Conservation (phyloP, 192 early-diverging fungal genomes). For the Coemansia interrupta region DNA sequence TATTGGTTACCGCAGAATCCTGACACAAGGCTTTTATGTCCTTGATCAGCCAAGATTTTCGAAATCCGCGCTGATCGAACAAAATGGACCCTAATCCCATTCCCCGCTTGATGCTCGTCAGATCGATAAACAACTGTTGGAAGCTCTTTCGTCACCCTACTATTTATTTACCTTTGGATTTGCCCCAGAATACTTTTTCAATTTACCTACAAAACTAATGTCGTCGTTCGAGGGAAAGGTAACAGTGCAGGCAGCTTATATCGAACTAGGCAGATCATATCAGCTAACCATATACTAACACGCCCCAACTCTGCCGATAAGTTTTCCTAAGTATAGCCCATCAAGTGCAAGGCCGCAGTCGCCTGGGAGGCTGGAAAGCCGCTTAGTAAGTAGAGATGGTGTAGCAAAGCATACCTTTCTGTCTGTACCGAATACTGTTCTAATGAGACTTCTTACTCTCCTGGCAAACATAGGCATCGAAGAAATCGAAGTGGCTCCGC, state of each 20-base stretch:
- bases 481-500: conserved; percentile 90
- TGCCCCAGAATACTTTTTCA: background rate
- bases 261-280: background rate
- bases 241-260: background rate
- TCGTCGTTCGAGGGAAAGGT: conserved; percentile 22
- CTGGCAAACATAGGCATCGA: conserved; percentile 65
- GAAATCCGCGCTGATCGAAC: too few species aligned
- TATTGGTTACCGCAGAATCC: background rate
- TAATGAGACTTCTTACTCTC: background rate
- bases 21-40: too few species aligned
- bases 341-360: conserved; percentile 87
- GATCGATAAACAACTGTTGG: too few species aligned
- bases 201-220: background rate
- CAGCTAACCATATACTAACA: background rate
- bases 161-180: too few species aligned
- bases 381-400: conserved; percentile 63
- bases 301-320: background rate
- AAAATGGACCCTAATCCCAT: too few species aligned
- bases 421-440: background rate
- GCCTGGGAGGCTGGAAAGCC: conserved; percentile 94
- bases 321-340: conserved; percentile 35
- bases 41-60: too few species aligned
- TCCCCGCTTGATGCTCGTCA: too few species aligned
- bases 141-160: background rate
- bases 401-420: too few species aligned